Evolutionary conservation across 2,329 filamentous ascomycete species (phyloP), one percentile per base, ranked within the genome.

Genomic region (Verticillium dahliae): DNA sequence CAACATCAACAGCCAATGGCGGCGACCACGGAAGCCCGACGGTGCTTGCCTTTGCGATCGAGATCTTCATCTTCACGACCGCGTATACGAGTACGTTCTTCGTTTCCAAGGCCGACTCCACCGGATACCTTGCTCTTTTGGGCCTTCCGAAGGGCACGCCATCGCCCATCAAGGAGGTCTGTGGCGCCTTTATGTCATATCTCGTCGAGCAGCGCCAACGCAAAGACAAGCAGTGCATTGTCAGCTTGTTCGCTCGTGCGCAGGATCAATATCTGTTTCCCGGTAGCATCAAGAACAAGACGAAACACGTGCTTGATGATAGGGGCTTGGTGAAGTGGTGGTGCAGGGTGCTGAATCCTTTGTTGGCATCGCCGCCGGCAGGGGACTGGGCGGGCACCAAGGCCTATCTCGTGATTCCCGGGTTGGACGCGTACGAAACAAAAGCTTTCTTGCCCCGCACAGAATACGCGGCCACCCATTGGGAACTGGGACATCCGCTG

Each of bases 261-360:
- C 95, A 98, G 72, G 87, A 89, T 59, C 95, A 98, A 71, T 99
- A 99, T 68, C 83, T 99, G 14, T 99, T 98, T 71, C 93, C 95
- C 0, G 92, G 92, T 0, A 98, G 94, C 70, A 86, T 92, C 45
- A 88, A 96, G 63, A 94, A 97, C 72, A 75, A 76, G 18, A 85
- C 85, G 2, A 99, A 99, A 72, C 95, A 99, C 77, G 89, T 99
- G 0, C 79, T 98, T 9, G 92, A 97, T 69, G 95, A 99, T 69
- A 83, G 92, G 37, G 91, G 90, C 0, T 79, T 99, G 59, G 91
- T 99, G 22, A 91, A 89, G 69, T 99, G 95, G 95, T 99, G 95
- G 95, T 97, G 92, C 71, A 88, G 86, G 15, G 90, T 94, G 11
- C 77, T 97, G 13, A 89, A 97, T 70, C 90, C 90, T 0, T 79